Evolutionary conservation across 805 yeast species (phyloP).

Genomic region (Metschnikowia continentalis): DNA sequence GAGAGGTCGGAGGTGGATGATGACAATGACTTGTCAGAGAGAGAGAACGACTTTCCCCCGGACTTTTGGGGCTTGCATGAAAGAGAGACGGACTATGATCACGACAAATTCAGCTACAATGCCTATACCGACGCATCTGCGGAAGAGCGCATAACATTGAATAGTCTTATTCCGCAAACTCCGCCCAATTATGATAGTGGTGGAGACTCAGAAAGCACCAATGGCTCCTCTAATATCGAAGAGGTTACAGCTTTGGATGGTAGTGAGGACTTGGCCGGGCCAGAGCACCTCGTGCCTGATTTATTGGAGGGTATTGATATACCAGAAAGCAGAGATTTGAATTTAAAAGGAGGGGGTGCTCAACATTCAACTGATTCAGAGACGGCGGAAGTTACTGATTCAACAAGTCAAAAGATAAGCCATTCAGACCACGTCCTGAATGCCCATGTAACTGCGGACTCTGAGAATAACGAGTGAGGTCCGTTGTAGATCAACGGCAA

Average conservation of each 20-base stretch:
- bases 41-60: constrained; percentile 53
- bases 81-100: constrained; percentile 13
- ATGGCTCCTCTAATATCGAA: neutral
- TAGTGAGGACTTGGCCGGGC: neutral
- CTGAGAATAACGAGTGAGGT: neutral
- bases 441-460: neutral
- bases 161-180: constrained; percentile 30
- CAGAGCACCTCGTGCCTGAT: neutral
- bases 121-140: constrained; percentile 37
- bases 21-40: constrained; percentile 40
- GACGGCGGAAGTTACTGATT: neutral
- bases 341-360: neutral
- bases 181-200: constrained; percentile 33
- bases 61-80: constrained; percentile 45
- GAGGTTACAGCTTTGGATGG: constrained; percentile 1
- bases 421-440: neutral
- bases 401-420: neutral
- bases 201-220: neutral
- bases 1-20: constrained; percentile 59
- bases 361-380: neutral
- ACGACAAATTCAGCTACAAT: constrained; percentile 34
- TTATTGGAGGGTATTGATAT: neutral
- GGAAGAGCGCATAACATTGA: constrained; percentile 41
- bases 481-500: neutral
- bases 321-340: neutral